Conservation (phyloP, 2,329 filamentous ascomycete species). For the Sphaceloma murrayae region DNA sequence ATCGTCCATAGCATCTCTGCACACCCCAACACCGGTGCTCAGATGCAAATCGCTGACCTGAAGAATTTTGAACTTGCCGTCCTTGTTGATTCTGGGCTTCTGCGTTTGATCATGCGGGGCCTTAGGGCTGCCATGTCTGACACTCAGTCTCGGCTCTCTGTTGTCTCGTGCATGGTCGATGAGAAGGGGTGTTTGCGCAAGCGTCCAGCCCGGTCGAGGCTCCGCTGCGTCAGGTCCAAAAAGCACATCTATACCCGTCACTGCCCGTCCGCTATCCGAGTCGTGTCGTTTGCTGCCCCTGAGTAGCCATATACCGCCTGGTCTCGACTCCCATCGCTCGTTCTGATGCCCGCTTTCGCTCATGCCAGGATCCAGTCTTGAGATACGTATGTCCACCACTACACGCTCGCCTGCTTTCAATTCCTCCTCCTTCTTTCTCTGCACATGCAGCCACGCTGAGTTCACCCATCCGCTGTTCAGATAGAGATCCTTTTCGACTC, state of each 20-base stretch:
- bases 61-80: constrained; percentile 94
- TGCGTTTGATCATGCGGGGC: constrained; percentile 53
- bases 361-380: constrained; percentile 57
- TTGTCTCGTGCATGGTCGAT: constrained; percentile 54
- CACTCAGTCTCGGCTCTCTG: constrained; percentile 64
- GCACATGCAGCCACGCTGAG: constrained; percentile 71
- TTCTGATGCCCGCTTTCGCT: constrained; percentile 47
- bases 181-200: constrained; percentile 64
- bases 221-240: constrained; percentile 90
- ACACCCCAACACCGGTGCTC: constrained; percentile 76
- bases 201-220: constrained; percentile 73
- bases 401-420: constrained; percentile 64
- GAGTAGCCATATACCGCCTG: constrained; percentile 73
- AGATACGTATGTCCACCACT: constrained; percentile 67
- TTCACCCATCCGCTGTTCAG: constrained; percentile 63
- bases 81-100: constrained; percentile 67
- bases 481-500: constrained; percentile 82
- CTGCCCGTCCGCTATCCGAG: constrained; percentile 61
- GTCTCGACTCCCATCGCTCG: constrained; percentile 67
- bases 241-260: constrained; percentile 76
- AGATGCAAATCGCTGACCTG: constrained; percentile 92
- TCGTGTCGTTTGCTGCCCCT: constrained; percentile 61
- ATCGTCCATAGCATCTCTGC: constrained; percentile 73
- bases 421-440: constrained; percentile 78
- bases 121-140: constrained; percentile 60